phyloP scores from a whole-genome alignment of 768 basidiomycete genomes.

The Podaxis sp. region DNA sequence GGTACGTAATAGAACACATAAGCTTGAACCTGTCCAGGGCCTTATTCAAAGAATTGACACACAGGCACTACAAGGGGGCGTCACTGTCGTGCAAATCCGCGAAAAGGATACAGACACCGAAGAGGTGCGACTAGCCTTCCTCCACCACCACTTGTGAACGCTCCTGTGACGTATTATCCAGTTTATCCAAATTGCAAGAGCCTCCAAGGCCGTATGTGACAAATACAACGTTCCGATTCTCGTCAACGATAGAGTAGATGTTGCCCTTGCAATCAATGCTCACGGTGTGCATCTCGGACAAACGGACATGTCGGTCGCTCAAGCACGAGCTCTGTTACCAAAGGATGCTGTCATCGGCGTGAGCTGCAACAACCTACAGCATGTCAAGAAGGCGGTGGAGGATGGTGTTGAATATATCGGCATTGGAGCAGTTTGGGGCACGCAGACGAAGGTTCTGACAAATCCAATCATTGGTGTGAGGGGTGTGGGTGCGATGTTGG shows the following conservation, averaged over 20 bases:
- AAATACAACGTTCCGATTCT: slow-evolving; percentile 77
- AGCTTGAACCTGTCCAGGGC: not conserved
- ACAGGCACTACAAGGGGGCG: slow-evolving; percentile 80
- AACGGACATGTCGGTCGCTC: slow-evolving; percentile 69
- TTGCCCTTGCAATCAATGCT: slow-evolving; percentile 73
- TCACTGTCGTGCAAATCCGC: slow-evolving; percentile 85
- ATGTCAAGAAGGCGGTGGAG: slow-evolving; percentile 57
- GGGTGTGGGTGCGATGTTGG: slow-evolving; percentile 64
- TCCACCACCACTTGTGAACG: not conserved
- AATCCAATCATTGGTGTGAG: slow-evolving; percentile 66
- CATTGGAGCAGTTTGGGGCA: slow-evolving; percentile 80
- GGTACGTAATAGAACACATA: slow-evolving; percentile 30
- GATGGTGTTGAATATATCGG: slow-evolving; percentile 83
- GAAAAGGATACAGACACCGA: slow-evolving; percentile 82
- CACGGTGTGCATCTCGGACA: slow-evolving; percentile 90
- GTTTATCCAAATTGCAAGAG: slow-evolving; percentile 73
- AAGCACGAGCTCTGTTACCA: slow-evolving; percentile 68
- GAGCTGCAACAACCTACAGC: slow-evolving; percentile 64
- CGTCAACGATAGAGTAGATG: slow-evolving; percentile 86
- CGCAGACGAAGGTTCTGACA: slow-evolving; percentile 71
- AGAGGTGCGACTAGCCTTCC: slow-evolving; percentile 47
- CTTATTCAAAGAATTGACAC: slow-evolving; percentile 1
- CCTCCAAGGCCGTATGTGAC: slow-evolving; percentile 68
- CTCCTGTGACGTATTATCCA: slow-evolving; percentile 21
- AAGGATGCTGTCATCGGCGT: slow-evolving; percentile 72